Conservation (phyloP, 2,329 filamentous ascomycete genomes). For the Ampelomyces quisqualis region DNA sequence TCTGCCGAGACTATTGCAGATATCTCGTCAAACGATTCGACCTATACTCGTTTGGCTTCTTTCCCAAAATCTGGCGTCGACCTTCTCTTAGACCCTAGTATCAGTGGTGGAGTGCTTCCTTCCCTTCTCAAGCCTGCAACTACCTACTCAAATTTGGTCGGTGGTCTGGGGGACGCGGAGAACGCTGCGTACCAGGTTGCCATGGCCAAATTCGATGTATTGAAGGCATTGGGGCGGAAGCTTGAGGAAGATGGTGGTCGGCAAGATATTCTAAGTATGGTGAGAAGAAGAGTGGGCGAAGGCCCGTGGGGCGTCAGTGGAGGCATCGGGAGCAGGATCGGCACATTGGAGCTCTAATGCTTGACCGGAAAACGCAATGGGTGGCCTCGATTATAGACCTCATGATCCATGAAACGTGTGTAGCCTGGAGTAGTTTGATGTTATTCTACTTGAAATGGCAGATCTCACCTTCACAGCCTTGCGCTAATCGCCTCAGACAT, state of each 20-base stretch:
- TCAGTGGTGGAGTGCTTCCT: constrained; percentile 54
- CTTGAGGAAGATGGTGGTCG: constrained; percentile 44
- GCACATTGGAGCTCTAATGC: constrained; percentile 44
- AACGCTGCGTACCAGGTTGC: constrained; percentile 60
- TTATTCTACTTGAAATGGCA: neutral
- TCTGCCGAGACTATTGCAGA: constrained; percentile 41
- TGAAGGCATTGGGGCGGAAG: constrained; percentile 51
- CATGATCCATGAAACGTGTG: no score
- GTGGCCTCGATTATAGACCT: no score
- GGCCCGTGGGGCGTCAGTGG: constrained; percentile 47
- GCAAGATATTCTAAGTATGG: constrained; percentile 46
- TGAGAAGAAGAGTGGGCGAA: constrained; percentile 46
- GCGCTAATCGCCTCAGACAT: constrained; percentile 1
- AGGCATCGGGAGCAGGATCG: constrained; percentile 48
- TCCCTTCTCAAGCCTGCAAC: constrained; percentile 59
- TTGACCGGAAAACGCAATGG: neutral
- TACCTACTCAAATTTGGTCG: constrained; percentile 60
- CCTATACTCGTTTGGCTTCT: constrained; percentile 42
- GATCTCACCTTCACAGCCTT: constrained; percentile 1
- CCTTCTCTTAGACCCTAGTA: constrained; percentile 54
- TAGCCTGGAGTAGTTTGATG: no score
- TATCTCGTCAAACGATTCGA: constrained; percentile 53
- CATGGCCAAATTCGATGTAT: constrained; percentile 58
- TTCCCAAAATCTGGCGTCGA: constrained; percentile 50
- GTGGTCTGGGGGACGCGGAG: constrained; percentile 58